Evolutionary conservation across 2,329 filamentous ascomycete genomes (phyloP), one percentile per base, ranked within the genome.

Genomic region (Botryotinia globosa): DNA sequence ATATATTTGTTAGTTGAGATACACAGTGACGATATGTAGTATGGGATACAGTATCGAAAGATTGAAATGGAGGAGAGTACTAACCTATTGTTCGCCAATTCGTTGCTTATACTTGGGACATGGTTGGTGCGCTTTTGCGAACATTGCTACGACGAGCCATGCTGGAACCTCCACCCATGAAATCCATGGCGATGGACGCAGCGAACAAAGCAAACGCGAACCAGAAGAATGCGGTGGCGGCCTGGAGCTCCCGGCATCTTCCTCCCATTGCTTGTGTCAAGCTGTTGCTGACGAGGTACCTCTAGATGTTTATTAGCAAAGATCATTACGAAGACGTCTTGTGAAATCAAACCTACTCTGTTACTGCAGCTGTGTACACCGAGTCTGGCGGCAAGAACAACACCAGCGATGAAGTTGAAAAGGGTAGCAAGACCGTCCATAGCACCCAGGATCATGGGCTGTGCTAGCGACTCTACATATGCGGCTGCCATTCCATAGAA

Each of bases 181-280:
- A 65, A 48, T 63, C 68, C 75, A 92, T 85, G 79, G 88, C 83
- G 62, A 89, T 80, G 58, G 86, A 85, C 5, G 84, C 89, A 42
- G 84, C 83, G 79, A 91, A 92, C 39, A 87, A 85, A 56, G 84
- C 86, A 81, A 91, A 93, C 66, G 93, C 87, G 83, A 94, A 94
- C 91, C 91, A 95, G 83, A 93, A 86, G 83, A 95, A 95, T 54
- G 88, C 91, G 48, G 88, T 89, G 75, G 88, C 87, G 54, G 92
- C 92, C 83, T 94, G 92, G 25, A 93, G 87, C 83, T 93, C 89
- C 75, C 88, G 89, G 83, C 92, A 94, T 76, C 91, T 87, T 84
- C 90, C 89, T 80, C 85, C 81, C 74, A 86, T 90, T 73, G 90
- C 90, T 80, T 80, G 79, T 39, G 85, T 90, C 80, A 92, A 88